These are phyloP conservation scores for Escovopsis sp. DNA, from an alignment of 2,329 filamentous ascomycete genomes.

Conservation along the genomic window DNA sequence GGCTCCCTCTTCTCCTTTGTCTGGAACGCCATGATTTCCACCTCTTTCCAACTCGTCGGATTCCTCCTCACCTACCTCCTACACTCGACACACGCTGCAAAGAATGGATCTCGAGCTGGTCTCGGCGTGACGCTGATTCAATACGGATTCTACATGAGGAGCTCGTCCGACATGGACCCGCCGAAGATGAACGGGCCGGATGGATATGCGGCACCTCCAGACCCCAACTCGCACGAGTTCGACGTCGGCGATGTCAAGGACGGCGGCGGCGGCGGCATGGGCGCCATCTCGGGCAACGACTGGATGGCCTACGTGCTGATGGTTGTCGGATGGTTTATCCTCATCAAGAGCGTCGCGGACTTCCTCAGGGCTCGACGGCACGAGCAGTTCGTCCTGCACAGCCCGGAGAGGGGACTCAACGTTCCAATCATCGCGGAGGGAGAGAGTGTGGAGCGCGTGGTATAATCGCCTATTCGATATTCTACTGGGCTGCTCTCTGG, in stretches of 20 bases:
- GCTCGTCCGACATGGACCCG: constrained; percentile 30
- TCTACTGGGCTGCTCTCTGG: background rate
- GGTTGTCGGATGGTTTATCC: constrained; percentile 96
- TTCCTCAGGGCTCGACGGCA: constrained; percentile 79
- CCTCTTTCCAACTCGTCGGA: constrained; percentile 92
- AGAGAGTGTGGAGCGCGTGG: constrained; percentile 63
- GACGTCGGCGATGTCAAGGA: constrained; percentile 54
- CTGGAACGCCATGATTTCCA: constrained; percentile 93
- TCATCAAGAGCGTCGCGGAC: constrained; percentile 86
- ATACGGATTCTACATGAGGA: constrained; percentile 93
- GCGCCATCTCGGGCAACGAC: constrained; percentile 57
- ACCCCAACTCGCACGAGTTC: constrained; percentile 86
- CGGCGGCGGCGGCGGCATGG: constrained; percentile 28
- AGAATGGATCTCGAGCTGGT: constrained; percentile 89
- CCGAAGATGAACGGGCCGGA: constrained; percentile 35
- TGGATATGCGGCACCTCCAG: constrained; percentile 55
- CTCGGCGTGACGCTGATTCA: constrained; percentile 92
- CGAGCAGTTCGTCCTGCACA: constrained; percentile 85
- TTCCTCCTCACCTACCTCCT: constrained; percentile 96
- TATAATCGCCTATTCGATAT: constrained; percentile 28
- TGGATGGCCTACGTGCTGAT: constrained; percentile 89
- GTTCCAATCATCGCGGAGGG: constrained; percentile 78
- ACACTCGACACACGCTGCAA: constrained; percentile 94
- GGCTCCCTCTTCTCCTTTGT: constrained; percentile 76
- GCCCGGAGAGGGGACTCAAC: constrained; percentile 73